Evolutionary conservation across 139 green algal genomes (phyloP).

Genomic region (Zygnema circumcarinatum): DNA sequence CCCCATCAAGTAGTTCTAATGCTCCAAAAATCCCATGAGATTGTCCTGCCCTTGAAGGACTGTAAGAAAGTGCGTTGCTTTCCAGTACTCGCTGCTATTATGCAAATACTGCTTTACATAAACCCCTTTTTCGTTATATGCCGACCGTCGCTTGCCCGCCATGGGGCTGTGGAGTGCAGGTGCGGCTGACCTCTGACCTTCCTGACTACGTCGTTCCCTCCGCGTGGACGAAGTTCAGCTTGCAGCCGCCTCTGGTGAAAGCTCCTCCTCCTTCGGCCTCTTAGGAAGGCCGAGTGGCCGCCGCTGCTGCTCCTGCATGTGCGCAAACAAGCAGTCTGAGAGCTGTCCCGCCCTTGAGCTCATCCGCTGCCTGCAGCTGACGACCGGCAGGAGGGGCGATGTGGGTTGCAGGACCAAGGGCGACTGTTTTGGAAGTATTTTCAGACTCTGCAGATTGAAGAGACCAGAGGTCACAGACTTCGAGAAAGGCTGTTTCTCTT

Average conservation of each 20-base stretch:
- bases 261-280: neutral
- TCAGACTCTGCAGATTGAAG: neutral
- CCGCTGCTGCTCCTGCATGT: conserved; percentile 8
- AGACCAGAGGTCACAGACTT: neutral
- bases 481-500: conserved; percentile 4
- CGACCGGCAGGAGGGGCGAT: neutral
- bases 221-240: neutral
- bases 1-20: too few species aligned
- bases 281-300: neutral
- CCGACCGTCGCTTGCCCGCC: neutral
- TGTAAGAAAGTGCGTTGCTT: too few species aligned
- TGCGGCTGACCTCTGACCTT: neutral
- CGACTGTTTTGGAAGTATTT: neutral
- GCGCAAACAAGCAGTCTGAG: conserved; percentile 4
- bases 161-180: neutral
- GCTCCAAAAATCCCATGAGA: too few species aligned
- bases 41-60: too few species aligned
- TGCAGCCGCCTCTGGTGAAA: neutral
- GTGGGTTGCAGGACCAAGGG: neutral
- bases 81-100: too few species aligned
- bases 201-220: neutral
- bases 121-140: neutral
- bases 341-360: neutral
- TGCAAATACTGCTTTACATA: neutral
- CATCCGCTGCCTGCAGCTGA: neutral